These are phyloP conservation scores for Sugiyamaella valdiviana DNA, from an alignment of 805 yeast genomes.

Conservation along the genomic window DNA sequence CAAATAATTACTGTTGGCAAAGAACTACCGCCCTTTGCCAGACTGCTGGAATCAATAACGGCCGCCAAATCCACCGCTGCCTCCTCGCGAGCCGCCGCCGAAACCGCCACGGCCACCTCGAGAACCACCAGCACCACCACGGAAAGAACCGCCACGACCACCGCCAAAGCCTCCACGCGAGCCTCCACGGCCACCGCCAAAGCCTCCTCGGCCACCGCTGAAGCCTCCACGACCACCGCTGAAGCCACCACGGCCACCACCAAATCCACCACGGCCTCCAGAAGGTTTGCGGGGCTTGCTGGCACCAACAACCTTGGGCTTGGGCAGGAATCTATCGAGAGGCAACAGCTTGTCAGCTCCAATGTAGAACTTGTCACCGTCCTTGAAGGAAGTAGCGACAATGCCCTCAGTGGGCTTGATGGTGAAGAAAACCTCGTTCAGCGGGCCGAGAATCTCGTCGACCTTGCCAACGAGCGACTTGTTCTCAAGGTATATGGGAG, in stretches of 20 bases:
- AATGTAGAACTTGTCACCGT: constrained; percentile 93
- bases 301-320: constrained; percentile 82
- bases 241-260: constrained; percentile 24
- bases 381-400: constrained; percentile 86
- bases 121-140: constrained; percentile 34
- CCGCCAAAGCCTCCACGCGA: constrained; percentile 37
- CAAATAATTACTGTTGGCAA: constrained; percentile 6
- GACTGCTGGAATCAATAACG: constrained; percentile 32
- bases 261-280: constrained; percentile 34
- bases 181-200: constrained; percentile 26
- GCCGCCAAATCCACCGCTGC: constrained; percentile 27
- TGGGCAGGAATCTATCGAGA: constrained; percentile 92
- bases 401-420: constrained; percentile 95
- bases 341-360: constrained; percentile 95
- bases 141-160: constrained; percentile 21
- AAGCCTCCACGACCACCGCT: constrained; percentile 25
- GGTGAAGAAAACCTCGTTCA: constrained; percentile 97
- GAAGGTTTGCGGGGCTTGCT: constrained; percentile 59
- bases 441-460: constrained; percentile 95
- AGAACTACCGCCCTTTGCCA: constrained; percentile 38
- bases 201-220: constrained; percentile 34
- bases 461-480: constrained; percentile 95
- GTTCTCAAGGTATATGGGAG: constrained; percentile 95
- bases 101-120: constrained; percentile 29
- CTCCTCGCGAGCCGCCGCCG: constrained; percentile 25